A percentile compares a stretch with the other conserved stretches of the same genome.
These are phyloP conservation scores for Aspergillus unguis DNA, from an alignment of 2,329 filamentous ascomycete genomes.

Conservation along the genomic window DNA sequence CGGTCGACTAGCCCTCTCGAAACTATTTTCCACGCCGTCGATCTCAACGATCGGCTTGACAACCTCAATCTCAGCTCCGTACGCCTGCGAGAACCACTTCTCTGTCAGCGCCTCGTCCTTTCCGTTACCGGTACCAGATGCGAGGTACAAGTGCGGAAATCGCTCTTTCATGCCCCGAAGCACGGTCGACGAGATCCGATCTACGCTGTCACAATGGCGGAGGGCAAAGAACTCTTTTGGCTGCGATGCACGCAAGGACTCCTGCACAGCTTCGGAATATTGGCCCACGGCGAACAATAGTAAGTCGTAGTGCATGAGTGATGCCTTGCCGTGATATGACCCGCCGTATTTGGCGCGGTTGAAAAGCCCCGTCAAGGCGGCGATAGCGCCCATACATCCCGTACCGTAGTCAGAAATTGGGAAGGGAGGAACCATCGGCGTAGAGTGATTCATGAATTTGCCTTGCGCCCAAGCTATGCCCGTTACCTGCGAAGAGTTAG, in stretches of 20 bases:
- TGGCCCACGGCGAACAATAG: conserved; percentile 60
- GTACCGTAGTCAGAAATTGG: conserved; percentile 64
- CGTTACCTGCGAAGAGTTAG: conserved; percentile 33
- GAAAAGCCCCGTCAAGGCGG: conserved; percentile 62
- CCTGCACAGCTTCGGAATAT: conserved; percentile 54
- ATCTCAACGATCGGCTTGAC: conserved; percentile 12
- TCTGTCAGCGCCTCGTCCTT: conserved; percentile 45
- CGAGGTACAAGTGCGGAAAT: conserved; percentile 54
- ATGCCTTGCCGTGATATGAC: conserved; percentile 63
- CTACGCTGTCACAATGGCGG: conserved; percentile 61
- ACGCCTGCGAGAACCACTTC: conserved; percentile 14
- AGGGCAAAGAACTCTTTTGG: conserved; percentile 55
- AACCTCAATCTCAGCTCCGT: conserved; percentile 10
- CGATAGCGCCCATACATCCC: conserved; percentile 67
- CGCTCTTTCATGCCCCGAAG: conserved; percentile 53
- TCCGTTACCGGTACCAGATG: conserved; percentile 22
- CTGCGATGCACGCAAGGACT: conserved; percentile 48
- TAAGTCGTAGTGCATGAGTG: conserved; percentile 66
- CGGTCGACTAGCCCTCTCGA: conserved; percentile 11
- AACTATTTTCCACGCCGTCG: conserved; percentile 12
- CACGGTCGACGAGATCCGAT: conserved; percentile 61
- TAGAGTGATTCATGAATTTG: conserved; percentile 39
- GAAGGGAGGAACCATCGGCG: conserved; percentile 46
- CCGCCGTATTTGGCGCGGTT: conserved; percentile 61
- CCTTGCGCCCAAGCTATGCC: conserved; percentile 43